Evolutionary conservation across 2,329 filamentous ascomycete species (phyloP), one percentile per base, ranked within the genome.

Genomic region (Uncinocarpus reesii): DNA sequence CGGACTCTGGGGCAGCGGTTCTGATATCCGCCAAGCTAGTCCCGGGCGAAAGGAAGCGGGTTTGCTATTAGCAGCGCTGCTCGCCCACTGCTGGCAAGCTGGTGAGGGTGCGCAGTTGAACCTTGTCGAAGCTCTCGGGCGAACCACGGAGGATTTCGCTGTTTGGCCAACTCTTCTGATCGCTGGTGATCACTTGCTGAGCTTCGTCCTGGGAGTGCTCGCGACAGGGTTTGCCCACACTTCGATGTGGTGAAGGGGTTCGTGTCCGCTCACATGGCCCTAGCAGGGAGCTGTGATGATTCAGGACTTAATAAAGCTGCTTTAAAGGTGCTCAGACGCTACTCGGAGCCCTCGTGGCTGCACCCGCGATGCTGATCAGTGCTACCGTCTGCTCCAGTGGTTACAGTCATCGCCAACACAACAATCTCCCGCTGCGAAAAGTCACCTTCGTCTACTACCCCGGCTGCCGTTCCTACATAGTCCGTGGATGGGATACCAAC

Each of bases 371-470:
- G 42, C 47, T 49, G 36, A 42, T 43, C 47, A 37, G 42, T 52
- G 46, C 47, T 49, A 52, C 50, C 47, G 32, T 49, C 37, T 23
- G 47, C 50, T 43, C 41, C 44, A 34, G 41, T 48, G 41, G 50
- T 52, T 52, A 49, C 50, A 52, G 46, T 52, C 40, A 41, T 35
- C 18, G 24, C 29, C 40, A 20, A 49, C 31, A 8, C 23, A 49
- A 38, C 36, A 18, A 36, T 15, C 11, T 29, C 34, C 23, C 24
- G n/a, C 4, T 26, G 32, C 11, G 8, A 37, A 23, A 31, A 46
- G 43, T 38, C 24, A 23, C 24, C 37, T 38, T 31, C 24, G 8
- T n/a, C 11, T 29, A 24, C 16, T 31, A 46, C 43, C 21, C 26
- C 34, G 18, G 29, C 13, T 18, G 24, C 11, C 37, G 20, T 24